These are phyloP conservation scores for Elsinoe ampelina DNA, from an alignment of 2,329 filamentous ascomycete genomes.

Conservation along the genomic window DNA sequence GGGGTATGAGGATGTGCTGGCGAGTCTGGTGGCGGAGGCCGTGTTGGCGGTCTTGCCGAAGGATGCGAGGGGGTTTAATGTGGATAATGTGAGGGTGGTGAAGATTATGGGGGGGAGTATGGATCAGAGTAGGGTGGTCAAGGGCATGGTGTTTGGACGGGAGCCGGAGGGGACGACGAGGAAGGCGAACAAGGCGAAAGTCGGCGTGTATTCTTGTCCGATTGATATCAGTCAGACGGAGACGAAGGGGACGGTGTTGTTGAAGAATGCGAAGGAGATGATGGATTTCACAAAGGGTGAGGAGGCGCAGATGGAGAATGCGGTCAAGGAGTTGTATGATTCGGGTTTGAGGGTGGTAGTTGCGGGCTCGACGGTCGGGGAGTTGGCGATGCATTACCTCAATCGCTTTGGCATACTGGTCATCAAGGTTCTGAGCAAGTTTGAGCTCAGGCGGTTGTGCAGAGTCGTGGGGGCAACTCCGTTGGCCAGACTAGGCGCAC, in stretches of 20 bases:
- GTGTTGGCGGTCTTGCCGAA: conserved; percentile 85
- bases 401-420: conserved; percentile 94
- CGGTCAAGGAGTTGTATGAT: conserved; percentile 93
- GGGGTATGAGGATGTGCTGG: conserved; percentile 81
- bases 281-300: conserved; percentile 97
- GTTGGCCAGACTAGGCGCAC: conserved; percentile 87
- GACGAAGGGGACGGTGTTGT: conserved; percentile 93
- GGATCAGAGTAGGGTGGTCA: conserved; percentile 88
- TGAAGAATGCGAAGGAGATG: conserved; percentile 98
- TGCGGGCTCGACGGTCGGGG: conserved; percentile 86
- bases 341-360: conserved; percentile 86
- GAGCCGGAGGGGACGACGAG: conserved; percentile 86
- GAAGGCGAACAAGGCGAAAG: conserved; percentile 87
- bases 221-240: conserved; percentile 95
- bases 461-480: conserved; percentile 93
- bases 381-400: conserved; percentile 93
- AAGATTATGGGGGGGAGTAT: conserved; percentile 99
- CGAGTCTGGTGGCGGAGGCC: conserved; percentile 75
- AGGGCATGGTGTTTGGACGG: conserved; percentile 96
- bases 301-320: conserved; percentile 78
- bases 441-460: conserved; percentile 89
- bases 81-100: conserved; percentile 96
- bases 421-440: conserved; percentile 96
- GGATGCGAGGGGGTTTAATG: conserved; percentile 92
- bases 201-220: conserved; percentile 91